Conservation (phyloP, 1,284 basidiomycete genomes). For the Takashimella tepidaria region DNA sequence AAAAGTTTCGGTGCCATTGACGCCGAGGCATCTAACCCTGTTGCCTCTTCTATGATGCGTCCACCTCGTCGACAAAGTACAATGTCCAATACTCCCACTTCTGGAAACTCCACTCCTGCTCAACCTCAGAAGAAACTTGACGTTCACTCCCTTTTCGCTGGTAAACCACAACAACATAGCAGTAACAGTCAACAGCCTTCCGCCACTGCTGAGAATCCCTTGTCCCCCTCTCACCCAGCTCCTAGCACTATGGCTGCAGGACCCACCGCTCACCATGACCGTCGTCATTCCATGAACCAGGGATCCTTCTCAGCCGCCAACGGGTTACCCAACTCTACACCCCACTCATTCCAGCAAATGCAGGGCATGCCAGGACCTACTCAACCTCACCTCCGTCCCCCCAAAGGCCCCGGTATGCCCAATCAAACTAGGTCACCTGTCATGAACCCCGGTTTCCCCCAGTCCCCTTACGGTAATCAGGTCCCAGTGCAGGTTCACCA, state of each 20-base stretch:
- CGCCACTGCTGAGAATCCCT: slow-evolving; percentile 11
- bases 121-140: slow-evolving; percentile 28
- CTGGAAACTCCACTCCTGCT: slow-evolving; percentile 14
- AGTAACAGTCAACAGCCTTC: neutral
- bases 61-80: slow-evolving; percentile 36
- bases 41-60: slow-evolving; percentile 31
- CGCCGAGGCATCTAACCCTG: slow-evolving; percentile 47
- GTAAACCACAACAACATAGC: slow-evolving; percentile 30
- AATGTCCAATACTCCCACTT: slow-evolving; percentile 18
- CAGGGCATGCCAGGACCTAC: slow-evolving; percentile 6
- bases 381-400: slow-evolving; percentile 28
- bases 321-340: slow-evolving; percentile 18
- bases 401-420: slow-evolving; percentile 19
- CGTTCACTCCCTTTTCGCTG: slow-evolving; percentile 37
- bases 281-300: slow-evolving; percentile 30
- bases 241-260: neutral
- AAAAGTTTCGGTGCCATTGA: slow-evolving; percentile 73
- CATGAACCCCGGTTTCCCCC: slow-evolving; percentile 17
- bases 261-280: slow-evolving; percentile 18
- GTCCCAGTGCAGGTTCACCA: slow-evolving; percentile 23
- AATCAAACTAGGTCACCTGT: slow-evolving; percentile 33
- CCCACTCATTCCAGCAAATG: slow-evolving; percentile 19
- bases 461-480: slow-evolving; percentile 13
- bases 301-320: slow-evolving; percentile 23
- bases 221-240: slow-evolving; percentile 21